A percentile compares a stretch with the other conserved stretches of the same genome.
phyloP scores from a whole-genome alignment of 208 protist genomes.

The Leishmania aethiopica region DNA sequence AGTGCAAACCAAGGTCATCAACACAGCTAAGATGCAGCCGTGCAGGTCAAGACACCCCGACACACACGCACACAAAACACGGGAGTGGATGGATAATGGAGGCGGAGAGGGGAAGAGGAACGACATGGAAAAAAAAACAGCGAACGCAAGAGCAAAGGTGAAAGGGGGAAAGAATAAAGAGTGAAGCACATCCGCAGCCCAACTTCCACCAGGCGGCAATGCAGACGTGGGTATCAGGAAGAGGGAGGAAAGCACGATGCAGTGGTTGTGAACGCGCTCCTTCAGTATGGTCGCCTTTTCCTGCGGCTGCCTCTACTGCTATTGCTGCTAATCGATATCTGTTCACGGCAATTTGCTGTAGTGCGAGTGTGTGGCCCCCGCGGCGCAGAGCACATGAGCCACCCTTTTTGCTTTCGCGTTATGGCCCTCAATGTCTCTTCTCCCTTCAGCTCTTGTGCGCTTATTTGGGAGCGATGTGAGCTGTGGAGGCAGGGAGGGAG shows the following conservation, averaged over 20 bases:
- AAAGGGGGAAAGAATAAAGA: not conserved
- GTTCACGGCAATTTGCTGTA: not conserved
- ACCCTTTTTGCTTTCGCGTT: not conserved
- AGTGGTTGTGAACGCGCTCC: not conserved
- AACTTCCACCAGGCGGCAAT: not conserved
- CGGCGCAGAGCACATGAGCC: not conserved
- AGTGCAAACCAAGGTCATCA: no score
- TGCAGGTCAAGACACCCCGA: not conserved
- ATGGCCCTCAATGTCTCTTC: not conserved
- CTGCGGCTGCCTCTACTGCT: no score
- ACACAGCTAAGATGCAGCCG: not conserved
- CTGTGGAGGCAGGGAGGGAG: not conserved
- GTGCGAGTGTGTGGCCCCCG: not conserved
- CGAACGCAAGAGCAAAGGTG: not conserved
- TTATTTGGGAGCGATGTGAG: not conserved
- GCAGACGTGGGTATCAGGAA: not conserved
- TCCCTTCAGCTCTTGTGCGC: not conserved
- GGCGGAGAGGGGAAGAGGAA: not conserved
- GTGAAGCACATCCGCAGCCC: not conserved
- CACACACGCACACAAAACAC: not conserved
- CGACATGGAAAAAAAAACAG: not conserved
- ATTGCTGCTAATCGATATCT: not conserved
- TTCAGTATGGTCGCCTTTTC: not conserved
- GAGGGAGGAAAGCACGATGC: not conserved
- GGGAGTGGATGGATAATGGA: not conserved